These are phyloP conservation scores for Xylaria sp. DNA, from an alignment of 2,329 filamentous ascomycete species.

Conservation along the genomic window DNA sequence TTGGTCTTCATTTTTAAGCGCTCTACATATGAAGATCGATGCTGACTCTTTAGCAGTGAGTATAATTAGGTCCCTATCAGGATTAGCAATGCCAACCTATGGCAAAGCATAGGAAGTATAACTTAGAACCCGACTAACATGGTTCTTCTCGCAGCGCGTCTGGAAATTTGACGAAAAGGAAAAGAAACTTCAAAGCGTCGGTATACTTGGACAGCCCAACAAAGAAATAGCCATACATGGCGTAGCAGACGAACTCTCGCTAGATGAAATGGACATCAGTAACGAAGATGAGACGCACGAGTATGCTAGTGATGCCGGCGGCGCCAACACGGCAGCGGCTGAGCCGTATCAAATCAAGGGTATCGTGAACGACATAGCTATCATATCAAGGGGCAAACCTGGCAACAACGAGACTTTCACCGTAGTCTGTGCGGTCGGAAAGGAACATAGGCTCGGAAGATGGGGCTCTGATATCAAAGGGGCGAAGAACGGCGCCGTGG, in stretches of 20 bases:
- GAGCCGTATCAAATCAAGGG: conserved; percentile 66
- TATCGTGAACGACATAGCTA: conserved; percentile 86
- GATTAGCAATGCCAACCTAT: background rate
- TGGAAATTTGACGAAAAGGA: conserved; percentile 91
- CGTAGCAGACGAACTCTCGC: conserved; percentile 42
- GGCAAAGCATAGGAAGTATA: background rate
- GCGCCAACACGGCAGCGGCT: conserved; percentile 18
- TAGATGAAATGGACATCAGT: conserved; percentile 45
- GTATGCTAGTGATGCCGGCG: conserved; percentile 42
- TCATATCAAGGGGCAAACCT: conserved; percentile 82
- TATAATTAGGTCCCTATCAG: conserved; percentile 2
- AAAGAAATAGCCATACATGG: conserved; percentile 14
- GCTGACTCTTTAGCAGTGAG: conserved; percentile 33
- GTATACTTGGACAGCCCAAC: conserved; percentile 66
- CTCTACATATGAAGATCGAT: background rate
- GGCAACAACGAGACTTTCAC: conserved; percentile 81
- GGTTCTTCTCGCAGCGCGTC: conserved; percentile 59
- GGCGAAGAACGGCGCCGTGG: conserved; percentile 84
- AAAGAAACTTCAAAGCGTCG: conserved; percentile 77
- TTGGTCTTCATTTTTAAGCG: background rate
- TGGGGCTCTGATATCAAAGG: conserved; percentile 72
- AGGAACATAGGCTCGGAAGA: conserved; percentile 84
- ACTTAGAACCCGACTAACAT: conserved; percentile 17
- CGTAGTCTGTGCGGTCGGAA: conserved; percentile 86
- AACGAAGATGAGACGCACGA: conserved; percentile 36